These are phyloP conservation scores for Chaetoceros tenuissimus DNA, from an alignment of 108 stramenopile genomes.

Conservation along the genomic window DNA sequence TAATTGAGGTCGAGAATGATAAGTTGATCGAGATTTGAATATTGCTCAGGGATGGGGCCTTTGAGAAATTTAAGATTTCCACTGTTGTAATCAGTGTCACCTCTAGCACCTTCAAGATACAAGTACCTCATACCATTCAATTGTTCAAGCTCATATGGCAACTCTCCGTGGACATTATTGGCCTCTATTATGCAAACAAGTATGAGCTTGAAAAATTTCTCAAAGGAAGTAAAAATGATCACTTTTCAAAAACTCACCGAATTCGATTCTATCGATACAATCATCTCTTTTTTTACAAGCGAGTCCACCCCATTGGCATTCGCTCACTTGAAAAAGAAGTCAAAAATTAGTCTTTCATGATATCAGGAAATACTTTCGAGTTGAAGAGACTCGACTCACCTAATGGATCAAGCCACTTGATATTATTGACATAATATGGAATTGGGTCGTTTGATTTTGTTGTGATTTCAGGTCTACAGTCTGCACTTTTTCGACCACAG, in stretches of 20 bases:
- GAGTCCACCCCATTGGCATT: neutral
- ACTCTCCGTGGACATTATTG: neutral
- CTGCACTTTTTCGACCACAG: neutral
- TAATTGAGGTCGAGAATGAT: constrained; percentile 32
- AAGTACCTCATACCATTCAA: neutral
- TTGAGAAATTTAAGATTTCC: constrained; percentile 9
- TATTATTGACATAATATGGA: too few relatives aligned
- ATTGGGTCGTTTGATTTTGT: too few relatives aligned
- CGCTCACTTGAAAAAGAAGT: too few relatives aligned
- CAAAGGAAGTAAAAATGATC: too few relatives aligned
- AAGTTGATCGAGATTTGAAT: constrained; percentile 29
- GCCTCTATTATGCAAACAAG: neutral
- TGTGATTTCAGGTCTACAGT: too few relatives aligned
- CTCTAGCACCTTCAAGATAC: neutral
- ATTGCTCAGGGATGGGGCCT: constrained; percentile 43
- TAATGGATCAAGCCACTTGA: too few relatives aligned
- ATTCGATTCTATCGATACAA: neutral
- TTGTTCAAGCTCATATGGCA: neutral
- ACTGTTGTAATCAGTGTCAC: neutral
- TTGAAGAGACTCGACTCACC: too few relatives aligned
- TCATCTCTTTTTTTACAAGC: neutral
- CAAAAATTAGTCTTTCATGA: too few relatives aligned
- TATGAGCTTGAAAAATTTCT: neutral
- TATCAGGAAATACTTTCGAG: too few relatives aligned
- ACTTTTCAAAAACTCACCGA: neutral